Conservation (phyloP, 768 basidiomycete species). For the Lactarius akahatsu region DNA sequence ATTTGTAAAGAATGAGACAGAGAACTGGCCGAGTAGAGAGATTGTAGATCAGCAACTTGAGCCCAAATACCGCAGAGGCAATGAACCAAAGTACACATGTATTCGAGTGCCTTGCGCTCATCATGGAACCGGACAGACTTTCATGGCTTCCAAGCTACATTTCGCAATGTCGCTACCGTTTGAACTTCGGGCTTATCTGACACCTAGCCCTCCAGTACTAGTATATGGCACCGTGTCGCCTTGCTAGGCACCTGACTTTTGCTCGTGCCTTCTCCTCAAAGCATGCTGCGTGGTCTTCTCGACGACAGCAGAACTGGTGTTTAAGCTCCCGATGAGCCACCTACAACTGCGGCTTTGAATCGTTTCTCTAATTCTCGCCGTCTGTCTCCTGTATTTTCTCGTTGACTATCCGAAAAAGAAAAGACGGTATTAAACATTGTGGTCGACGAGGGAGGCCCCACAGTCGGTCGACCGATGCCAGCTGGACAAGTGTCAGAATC, state of each 20-base stretch:
- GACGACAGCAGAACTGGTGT: too few relatives aligned
- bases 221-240: too few relatives aligned
- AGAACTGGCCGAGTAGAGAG: neutral
- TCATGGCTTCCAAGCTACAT: neutral
- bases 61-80: neutral
- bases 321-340: neutral
- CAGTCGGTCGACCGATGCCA: neutral
- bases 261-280: too few relatives aligned
- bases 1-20: neutral
- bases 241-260: too few relatives aligned
- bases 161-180: neutral
- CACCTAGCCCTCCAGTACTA: too few relatives aligned
- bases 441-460: neutral
- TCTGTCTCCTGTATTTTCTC: neutral
- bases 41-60: neutral
- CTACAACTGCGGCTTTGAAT: neutral
- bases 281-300: too few relatives aligned
- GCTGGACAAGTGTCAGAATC: neutral
- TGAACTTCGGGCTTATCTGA: neutral
- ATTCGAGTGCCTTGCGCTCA: neutral
- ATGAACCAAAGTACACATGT: neutral
- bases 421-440: too few relatives aligned
- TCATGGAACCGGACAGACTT: too few relatives aligned
- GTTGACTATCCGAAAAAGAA: neutral
- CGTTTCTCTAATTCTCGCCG: neutral